These are phyloP conservation scores for Malbranchea zuffiana DNA, from an alignment of 2,329 filamentous ascomycete genomes.

Conservation along the genomic window DNA sequence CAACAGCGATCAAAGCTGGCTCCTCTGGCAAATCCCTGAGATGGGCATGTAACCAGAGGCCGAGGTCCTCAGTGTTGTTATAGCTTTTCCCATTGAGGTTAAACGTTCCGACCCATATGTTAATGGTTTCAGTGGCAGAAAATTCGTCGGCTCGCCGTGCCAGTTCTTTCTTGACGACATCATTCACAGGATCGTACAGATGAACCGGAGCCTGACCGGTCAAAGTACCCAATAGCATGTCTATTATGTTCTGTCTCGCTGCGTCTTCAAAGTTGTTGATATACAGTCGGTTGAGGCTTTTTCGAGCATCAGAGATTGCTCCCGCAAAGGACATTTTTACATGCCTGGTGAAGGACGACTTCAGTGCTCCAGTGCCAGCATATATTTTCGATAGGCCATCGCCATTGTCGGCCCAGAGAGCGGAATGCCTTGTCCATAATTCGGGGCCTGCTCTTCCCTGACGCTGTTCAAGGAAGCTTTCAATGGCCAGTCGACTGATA, in stretches of 20 bases:
- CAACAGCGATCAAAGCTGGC: conserved; percentile 79
- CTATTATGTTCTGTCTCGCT: conserved; percentile 83
- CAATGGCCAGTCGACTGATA: conserved; percentile 84
- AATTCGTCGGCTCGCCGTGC: conserved; percentile 56
- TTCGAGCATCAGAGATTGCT: conserved; percentile 86
- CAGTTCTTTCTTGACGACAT: conserved; percentile 72
- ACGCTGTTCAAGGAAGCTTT: conserved; percentile 67
- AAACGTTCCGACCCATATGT: conserved; percentile 80
- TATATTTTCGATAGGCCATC: conserved; percentile 92
- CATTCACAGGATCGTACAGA: conserved; percentile 88
- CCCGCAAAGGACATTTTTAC: conserved; percentile 95
- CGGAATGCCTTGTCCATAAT: conserved; percentile 86
- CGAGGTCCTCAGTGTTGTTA: conserved; percentile 68
- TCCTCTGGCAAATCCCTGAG: conserved; percentile 47
- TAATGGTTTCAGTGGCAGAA: conserved; percentile 61
- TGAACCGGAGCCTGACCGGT: conserved; percentile 75
- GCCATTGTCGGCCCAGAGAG: conserved; percentile 93
- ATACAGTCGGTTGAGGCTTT: conserved; percentile 86
- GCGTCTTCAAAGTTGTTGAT: conserved; percentile 98
- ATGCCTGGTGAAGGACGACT: conserved; percentile 85
- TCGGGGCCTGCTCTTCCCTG: conserved; percentile 60
- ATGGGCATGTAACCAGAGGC: conserved; percentile 66
- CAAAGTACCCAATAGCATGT: conserved; percentile 75
- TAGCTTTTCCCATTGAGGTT: conserved; percentile 84
- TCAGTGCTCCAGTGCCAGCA: conserved; percentile 87